These are phyloP conservation scores for Populus ilicifolia DNA, from an alignment of 345 rosid species.

Conservation along the genomic window DNA sequence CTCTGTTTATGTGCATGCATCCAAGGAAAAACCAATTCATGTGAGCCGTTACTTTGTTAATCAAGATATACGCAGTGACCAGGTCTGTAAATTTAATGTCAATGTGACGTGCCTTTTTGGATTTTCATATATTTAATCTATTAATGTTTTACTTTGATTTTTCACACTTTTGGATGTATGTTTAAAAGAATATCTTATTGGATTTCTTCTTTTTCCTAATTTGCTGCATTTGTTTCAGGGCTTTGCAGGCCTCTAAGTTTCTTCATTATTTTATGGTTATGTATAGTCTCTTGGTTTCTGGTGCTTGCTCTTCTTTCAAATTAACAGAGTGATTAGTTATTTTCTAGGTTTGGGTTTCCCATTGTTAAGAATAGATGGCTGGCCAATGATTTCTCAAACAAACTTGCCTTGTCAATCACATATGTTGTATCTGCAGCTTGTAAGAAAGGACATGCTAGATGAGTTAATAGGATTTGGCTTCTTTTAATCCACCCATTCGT, in stretches of 20 bases:
- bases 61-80: constrained; percentile 66
- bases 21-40: constrained; percentile 66
- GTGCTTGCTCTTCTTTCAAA: not conserved
- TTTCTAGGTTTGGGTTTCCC: not conserved
- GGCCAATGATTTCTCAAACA: not conserved
- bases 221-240: not conserved
- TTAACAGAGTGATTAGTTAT: not conserved
- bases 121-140: constrained; percentile 2
- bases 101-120: not conserved
- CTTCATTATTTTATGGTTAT: not conserved
- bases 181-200: not conserved
- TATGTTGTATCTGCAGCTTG: not conserved
- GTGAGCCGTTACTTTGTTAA: constrained; percentile 67
- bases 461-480: not conserved
- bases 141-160: not conserved
- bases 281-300: not conserved
- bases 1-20: constrained; percentile 76
- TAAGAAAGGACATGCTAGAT: not conserved
- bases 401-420: not conserved
- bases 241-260: not conserved
- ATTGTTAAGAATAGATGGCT: not conserved
- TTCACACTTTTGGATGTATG: not conserved
- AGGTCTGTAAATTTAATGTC: constrained; percentile 35
- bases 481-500: not conserved
- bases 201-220: not conserved